Conservation (phyloP, 2,329 filamentous ascomycete species). For the Cercospora sp. region DNA sequence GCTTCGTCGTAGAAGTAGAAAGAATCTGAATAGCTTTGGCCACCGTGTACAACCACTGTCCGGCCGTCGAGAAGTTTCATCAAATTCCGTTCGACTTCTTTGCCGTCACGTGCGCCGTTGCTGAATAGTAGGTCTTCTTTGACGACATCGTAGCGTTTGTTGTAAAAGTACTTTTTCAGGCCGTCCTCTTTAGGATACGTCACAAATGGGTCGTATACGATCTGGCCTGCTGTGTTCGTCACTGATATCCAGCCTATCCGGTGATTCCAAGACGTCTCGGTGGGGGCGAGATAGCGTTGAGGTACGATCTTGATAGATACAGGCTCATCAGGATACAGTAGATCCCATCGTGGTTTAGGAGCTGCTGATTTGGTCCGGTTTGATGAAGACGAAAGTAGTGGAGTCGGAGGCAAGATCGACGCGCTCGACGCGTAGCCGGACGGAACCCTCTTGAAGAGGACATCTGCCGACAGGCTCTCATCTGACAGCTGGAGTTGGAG, state of each 20-base stretch:
- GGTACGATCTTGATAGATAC: constrained; percentile 14
- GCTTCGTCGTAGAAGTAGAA: constrained; percentile 12
- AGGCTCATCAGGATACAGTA: constrained; percentile 9
- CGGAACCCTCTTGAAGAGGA: background rate
- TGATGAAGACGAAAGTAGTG: background rate
- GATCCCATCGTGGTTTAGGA: constrained; percentile 10
- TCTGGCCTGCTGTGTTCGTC: constrained; percentile 12
- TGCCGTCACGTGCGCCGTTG: constrained; percentile 8
- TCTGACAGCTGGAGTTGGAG: constrained; percentile 1
- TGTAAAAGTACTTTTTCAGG: constrained; percentile 7
- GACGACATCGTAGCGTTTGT: constrained; percentile 7
- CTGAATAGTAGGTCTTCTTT: constrained; percentile 9
- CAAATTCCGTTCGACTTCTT: constrained; percentile 12
- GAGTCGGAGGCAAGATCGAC: background rate
- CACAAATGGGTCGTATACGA: constrained; percentile 13
- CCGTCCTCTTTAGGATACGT: constrained; percentile 13
- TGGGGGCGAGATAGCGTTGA: constrained; percentile 9
- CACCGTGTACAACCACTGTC: constrained; percentile 11
- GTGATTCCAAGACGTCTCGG: background rate
- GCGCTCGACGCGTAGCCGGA: constrained; percentile 6
- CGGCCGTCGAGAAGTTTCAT: constrained; percentile 9
- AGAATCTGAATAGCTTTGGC: background rate
- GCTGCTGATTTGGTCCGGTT: constrained; percentile 3
- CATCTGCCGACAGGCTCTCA: constrained; percentile 1
- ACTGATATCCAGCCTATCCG: constrained; percentile 14